phyloP scores from a whole-genome alignment of 2,329 filamentous ascomycete genomes.

The Colletotrichum kahawae region DNA sequence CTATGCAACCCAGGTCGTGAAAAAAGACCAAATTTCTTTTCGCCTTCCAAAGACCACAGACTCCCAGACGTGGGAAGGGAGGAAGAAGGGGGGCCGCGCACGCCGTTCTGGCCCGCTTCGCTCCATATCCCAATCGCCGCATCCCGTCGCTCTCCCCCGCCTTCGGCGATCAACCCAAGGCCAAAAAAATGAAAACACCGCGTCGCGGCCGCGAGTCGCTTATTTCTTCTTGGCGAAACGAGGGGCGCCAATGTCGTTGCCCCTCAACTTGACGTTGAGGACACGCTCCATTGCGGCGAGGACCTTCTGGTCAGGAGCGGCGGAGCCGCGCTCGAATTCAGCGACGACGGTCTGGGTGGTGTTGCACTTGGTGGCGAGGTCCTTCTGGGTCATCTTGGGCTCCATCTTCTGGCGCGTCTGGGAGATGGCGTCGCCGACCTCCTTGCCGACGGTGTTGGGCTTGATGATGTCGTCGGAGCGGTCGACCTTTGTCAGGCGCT shows the following conservation, averaged over 20 bases:
- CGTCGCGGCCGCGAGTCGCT: slow-evolving; percentile 21
- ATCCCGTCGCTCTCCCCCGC: neutral
- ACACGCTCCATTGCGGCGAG: slow-evolving; percentile 79
- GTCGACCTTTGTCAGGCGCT: slow-evolving; percentile 97
- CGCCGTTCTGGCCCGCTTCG: neutral
- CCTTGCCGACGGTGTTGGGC: slow-evolving; percentile 85
- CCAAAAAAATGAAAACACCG: neutral
- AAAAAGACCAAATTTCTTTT: neutral
- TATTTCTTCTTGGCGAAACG: slow-evolving; percentile 77
- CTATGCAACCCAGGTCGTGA: slow-evolving; percentile 15
- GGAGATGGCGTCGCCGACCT: slow-evolving; percentile 83
- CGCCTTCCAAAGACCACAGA: slow-evolving; percentile 12
- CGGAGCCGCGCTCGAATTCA: slow-evolving; percentile 84
- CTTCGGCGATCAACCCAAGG: neutral
- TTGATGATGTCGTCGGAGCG: slow-evolving; percentile 97
- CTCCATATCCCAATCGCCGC: neutral
- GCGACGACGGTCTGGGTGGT: slow-evolving; percentile 80
- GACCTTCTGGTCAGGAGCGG: slow-evolving; percentile 83
- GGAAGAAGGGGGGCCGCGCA: neutral
- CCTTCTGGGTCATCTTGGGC: slow-evolving; percentile 96
- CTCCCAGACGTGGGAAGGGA: neutral
- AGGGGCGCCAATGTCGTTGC: slow-evolving; percentile 83
- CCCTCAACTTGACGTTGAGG: slow-evolving; percentile 87
- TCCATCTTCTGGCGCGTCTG: slow-evolving; percentile 79
- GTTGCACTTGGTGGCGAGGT: slow-evolving; percentile 86